Evolutionary conservation across 805 yeast species (phyloP), one percentile per base, ranked within the genome.

Genomic region (Monosporozyma aerobia): DNA sequence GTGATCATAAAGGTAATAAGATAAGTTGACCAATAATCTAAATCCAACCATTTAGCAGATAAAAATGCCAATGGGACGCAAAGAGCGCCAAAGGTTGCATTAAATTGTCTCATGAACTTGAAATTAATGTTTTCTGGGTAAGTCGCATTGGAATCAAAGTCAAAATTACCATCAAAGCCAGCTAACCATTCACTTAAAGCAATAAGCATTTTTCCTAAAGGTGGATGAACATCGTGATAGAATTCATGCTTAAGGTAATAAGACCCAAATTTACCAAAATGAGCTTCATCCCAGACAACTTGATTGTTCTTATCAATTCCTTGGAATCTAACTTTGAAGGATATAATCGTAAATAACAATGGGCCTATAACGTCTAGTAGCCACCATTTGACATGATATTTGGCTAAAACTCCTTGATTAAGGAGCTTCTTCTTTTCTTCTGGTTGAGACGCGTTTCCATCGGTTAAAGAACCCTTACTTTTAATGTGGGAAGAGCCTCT

Each of bases 271-370:
- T 92, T 94, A 50, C 97, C 99, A 69, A 92, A 92, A 73, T 90
- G 97, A 43, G 97, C 97, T 68, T 90, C 97, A 71, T 90, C 97
- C 97, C 97, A 90, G 47, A 94, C 94, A 32, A 94, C 97, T 52
- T 78, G 75, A 53, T 78, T 75, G 56, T 88, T 86, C 53, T 77
- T 74, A 51, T 87, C 85, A 59, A 92, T 85, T 56, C 77, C 74
- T 72, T 87, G 83, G 68, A 90, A 80, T 60, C 98, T 80, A 44
- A 88, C 77, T 56, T 77, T 77, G 61, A 90, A 85, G 9, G 94
- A 82, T 19, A 84, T 57, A 1, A 77, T 54, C 0, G 97, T 90
- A 63, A 90, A 77, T 23, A 82, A 47, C 3, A 85, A 59, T n/a
- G 90, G 65, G 7, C 58, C 56, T 11, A 53, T 2, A 2, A 41